A percentile compares a stretch with the other conserved stretches of the same genome.
Conservation (phyloP, 2,329 filamentous ascomycete genomes). For the Paracoccidioides lutzii region DNA sequence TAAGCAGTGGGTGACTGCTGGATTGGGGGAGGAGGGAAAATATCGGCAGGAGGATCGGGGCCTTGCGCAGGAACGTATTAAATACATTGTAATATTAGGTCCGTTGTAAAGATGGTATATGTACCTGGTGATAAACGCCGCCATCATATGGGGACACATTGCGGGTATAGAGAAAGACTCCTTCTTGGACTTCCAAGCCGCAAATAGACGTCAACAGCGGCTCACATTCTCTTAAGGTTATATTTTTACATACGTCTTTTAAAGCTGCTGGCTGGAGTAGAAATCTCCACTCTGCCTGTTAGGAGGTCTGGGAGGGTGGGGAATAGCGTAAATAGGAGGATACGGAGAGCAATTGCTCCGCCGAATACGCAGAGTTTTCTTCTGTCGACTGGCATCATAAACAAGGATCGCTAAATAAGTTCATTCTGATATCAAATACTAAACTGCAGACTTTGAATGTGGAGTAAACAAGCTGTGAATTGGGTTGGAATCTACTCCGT, state of each 20-base stretch:
- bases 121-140: constrained; percentile 60
- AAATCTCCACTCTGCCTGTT: constrained; percentile 86
- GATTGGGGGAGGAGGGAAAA: constrained; percentile 76
- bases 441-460: neutral
- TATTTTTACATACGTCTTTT: constrained; percentile 61
- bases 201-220: neutral
- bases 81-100: neutral
- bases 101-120: neutral
- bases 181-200: constrained; percentile 65
- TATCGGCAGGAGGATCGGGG: constrained; percentile 77
- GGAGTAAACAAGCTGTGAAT: neutral
- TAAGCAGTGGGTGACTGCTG: constrained; percentile 54
- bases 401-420: neutral
- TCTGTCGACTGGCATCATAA: constrained; percentile 41
- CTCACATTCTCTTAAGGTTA: constrained; percentile 5
- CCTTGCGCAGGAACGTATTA: constrained; percentile 49
- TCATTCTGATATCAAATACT: neutral
- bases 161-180: constrained; percentile 87
- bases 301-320: constrained; percentile 73
- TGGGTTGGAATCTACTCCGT: neutral
- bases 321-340: constrained; percentile 68
- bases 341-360: constrained; percentile 62
- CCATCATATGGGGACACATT: constrained; percentile 97
- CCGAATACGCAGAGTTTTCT: constrained; percentile 57
- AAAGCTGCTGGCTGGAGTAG: constrained; percentile 94